Conservation (phyloP, 805 yeast genomes). For the Metschnikowia bowlesiae region DNA sequence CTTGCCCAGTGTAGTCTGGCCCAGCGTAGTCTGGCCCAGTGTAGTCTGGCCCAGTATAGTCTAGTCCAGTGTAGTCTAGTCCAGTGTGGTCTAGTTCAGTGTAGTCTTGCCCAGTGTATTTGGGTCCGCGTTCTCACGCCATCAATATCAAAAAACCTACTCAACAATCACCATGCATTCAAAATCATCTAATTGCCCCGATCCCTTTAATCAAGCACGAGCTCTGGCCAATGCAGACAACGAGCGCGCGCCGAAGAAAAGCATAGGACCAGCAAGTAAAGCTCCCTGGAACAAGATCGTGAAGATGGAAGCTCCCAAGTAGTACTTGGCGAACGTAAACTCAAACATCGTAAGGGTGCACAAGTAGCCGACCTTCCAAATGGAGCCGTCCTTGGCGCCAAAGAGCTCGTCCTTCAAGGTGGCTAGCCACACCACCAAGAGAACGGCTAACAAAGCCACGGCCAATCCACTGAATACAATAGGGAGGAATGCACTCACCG, state of each 20-base stretch:
- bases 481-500: constrained; percentile 51
- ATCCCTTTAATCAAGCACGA: constrained; percentile 19
- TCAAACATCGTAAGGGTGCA: constrained; percentile 49
- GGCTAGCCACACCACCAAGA: constrained; percentile 43
- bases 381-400: constrained; percentile 18
- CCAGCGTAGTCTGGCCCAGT: too few relatives aligned
- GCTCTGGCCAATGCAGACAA: constrained; percentile 43
- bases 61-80: too few relatives aligned
- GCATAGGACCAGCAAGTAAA: constrained; percentile 48
- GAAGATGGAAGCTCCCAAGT: constrained; percentile 56
- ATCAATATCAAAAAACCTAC: too few relatives aligned
- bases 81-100: too few relatives aligned
- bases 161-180: not conserved
- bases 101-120: too few relatives aligned
- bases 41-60: too few relatives aligned
- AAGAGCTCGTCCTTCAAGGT: constrained; percentile 25
- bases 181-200: not conserved
- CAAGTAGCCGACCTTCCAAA: constrained; percentile 43
- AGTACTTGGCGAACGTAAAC: constrained; percentile 52
- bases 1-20: too few relatives aligned
- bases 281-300: constrained; percentile 46
- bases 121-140: too few relatives aligned
- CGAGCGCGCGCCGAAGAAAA: constrained; percentile 63
- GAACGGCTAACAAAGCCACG: constrained; percentile 35
- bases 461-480: constrained; percentile 45